Evolutionary conservation across 352 stramenopile genomes (phyloP).

Genomic region (Pythium coloratum): DNA sequence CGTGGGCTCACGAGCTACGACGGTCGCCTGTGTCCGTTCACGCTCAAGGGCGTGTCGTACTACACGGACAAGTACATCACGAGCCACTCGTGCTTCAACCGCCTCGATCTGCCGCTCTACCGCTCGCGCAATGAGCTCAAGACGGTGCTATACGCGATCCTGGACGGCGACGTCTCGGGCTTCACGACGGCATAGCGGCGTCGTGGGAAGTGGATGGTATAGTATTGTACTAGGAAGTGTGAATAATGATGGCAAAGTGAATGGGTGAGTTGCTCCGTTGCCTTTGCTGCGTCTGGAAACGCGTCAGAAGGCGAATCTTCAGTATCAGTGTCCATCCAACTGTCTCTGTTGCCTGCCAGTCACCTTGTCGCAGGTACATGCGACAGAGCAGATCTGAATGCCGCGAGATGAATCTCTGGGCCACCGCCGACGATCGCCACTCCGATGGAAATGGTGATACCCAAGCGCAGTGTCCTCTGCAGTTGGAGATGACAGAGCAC

Average conservation of each 20-base stretch:
- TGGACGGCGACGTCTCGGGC: slow-evolving; percentile 30
- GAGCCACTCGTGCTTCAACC: slow-evolving; percentile 28
- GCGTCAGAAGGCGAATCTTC: neutral
- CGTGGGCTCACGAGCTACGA: slow-evolving; percentile 72
- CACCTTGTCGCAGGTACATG: neutral
- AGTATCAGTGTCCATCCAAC: neutral
- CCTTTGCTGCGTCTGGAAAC: no score
- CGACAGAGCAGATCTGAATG: neutral
- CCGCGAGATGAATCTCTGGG: neutral
- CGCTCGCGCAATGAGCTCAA: slow-evolving; percentile 57
- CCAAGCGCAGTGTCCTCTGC: no score
- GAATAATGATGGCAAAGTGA: no score
- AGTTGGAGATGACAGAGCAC: no score
- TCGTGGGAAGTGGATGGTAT: neutral
- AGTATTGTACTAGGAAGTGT: no score
- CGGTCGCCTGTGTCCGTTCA: slow-evolving; percentile 66
- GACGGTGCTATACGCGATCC: slow-evolving; percentile 30
- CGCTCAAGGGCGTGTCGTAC: slow-evolving; percentile 50
- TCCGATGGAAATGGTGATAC: no score
- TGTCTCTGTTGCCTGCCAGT: neutral
- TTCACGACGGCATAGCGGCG: slow-evolving; percentile 23
- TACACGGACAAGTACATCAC: slow-evolving; percentile 14
- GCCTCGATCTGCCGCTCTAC: slow-evolving; percentile 90
- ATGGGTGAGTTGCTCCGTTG: no score
- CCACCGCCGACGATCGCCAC: neutral